These are phyloP conservation scores for Colletotrichum sp. DNA, from an alignment of 2,329 filamentous ascomycete genomes.

Conservation along the genomic window DNA sequence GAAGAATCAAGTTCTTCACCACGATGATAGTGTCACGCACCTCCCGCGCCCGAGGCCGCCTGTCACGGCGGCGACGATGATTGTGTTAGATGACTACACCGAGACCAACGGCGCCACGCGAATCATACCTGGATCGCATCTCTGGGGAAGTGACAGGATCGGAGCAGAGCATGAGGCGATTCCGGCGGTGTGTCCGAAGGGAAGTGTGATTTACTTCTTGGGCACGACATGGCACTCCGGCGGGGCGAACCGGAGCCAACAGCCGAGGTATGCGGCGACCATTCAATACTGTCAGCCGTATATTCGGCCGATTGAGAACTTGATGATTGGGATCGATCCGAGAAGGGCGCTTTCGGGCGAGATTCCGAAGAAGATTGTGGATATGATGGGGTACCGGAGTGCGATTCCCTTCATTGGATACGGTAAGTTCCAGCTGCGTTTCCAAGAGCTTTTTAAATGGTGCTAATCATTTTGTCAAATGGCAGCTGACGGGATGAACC, in stretches of 20 bases:
- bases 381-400: slow-evolving; percentile 29
- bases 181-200: slow-evolving; percentile 36
- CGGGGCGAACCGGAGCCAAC: slow-evolving; percentile 34
- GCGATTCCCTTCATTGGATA: slow-evolving; percentile 26
- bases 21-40: slow-evolving; percentile 33
- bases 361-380: slow-evolving; percentile 26
- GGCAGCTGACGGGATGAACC: background rate
- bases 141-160: slow-evolving; percentile 31
- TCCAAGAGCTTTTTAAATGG: rapidly evolving
- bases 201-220: slow-evolving; percentile 39
- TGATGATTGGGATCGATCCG: slow-evolving; percentile 37
- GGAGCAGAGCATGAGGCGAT: slow-evolving; percentile 30
- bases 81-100: slow-evolving; percentile 36
- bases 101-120: slow-evolving; percentile 37
- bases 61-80: slow-evolving; percentile 34
- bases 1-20: slow-evolving; percentile 37
- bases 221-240: slow-evolving; percentile 42
- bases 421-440: background rate
- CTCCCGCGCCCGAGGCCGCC: slow-evolving; percentile 37
- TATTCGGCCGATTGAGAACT: slow-evolving; percentile 40
- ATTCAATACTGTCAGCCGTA: slow-evolving; percentile 46
- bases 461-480: background rate
- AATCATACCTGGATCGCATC: slow-evolving; percentile 38
- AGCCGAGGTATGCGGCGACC: slow-evolving; percentile 38
- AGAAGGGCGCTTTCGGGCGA: slow-evolving; percentile 1